These are phyloP conservation scores for Alternaria infectoria DNA, from an alignment of 2,329 filamentous ascomycete genomes.

Conservation along the genomic window DNA sequence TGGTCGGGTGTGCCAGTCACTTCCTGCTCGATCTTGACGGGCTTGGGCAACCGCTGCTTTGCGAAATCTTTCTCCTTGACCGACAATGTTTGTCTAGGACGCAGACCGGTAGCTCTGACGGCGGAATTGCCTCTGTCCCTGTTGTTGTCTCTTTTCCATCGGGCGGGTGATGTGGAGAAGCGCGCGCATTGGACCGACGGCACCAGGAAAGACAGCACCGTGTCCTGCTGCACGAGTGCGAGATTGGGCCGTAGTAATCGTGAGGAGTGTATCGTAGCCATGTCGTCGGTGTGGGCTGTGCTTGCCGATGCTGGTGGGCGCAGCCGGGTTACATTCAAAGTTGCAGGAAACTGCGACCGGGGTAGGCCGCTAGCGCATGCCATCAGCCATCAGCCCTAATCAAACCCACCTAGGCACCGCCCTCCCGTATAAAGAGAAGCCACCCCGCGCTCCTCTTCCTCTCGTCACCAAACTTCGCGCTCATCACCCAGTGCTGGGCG, in stretches of 20 bases:
- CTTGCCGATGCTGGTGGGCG: constrained; percentile 12
- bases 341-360: constrained; percentile 21
- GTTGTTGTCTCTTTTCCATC: constrained; percentile 75
- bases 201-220: constrained; percentile 34
- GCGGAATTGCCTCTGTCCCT: constrained; percentile 81
- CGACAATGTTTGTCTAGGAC: constrained; percentile 72
- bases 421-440: constrained; percentile 27
- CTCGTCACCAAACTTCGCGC: constrained; percentile 36
- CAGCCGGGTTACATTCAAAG: constrained; percentile 17
- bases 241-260: constrained; percentile 36
- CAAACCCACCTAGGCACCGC: background rate
- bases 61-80: constrained; percentile 67
- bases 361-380: constrained; percentile 8
- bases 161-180: constrained; percentile 59
- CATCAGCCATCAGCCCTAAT: constrained; percentile 2
- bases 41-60: constrained; percentile 66
- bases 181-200: constrained; percentile 33
- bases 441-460: constrained; percentile 20
- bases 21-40: constrained; percentile 67
- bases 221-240: constrained; percentile 21
- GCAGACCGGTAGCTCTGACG: constrained; percentile 73
- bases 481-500: constrained; percentile 47
- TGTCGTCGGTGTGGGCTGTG: constrained; percentile 25
- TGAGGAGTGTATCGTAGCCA: constrained; percentile 37
- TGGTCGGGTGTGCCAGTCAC: constrained; percentile 73